Conservation (phyloP, 108 stramenopile genomes). For the Stephanodiscus triporus region DNA sequence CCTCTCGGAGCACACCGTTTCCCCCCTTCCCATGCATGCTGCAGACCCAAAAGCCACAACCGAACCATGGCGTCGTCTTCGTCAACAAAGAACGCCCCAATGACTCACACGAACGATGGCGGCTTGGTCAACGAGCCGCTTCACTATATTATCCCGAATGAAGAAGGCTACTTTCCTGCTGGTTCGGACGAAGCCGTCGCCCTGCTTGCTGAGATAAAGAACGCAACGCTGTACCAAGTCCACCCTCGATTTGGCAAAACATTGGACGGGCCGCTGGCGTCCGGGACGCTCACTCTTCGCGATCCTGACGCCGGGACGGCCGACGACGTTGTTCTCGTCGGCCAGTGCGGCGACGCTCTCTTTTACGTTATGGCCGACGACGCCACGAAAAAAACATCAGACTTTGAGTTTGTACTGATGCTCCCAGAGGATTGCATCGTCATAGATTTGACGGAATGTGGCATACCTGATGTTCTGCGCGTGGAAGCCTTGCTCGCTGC, state of each 20-base stretch:
- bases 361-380: conserved; percentile 39
- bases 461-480: not conserved
- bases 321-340: conserved; percentile 34
- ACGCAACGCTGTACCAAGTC: conserved; percentile 17
- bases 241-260: conserved; percentile 11
- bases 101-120: not conserved
- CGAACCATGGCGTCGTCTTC: not conserved
- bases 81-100: too few relatives aligned
- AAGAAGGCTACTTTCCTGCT: conserved; percentile 29
- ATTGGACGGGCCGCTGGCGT: conserved; percentile 9
- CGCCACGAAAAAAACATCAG: conserved; percentile 14
- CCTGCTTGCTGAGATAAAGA: conserved; percentile 11
- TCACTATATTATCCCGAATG: conserved; percentile 18
- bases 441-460: conserved; percentile 23
- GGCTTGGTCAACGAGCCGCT: not conserved
- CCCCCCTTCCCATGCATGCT: too few relatives aligned
- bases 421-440: conserved; percentile 26
- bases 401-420: conserved; percentile 27
- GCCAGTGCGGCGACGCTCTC: conserved; percentile 14
- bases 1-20: too few relatives aligned
- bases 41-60: not conserved
- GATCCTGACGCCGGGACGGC: conserved; percentile 35
- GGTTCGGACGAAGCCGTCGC: not conserved
- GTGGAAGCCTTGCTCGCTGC: conserved; percentile 32
- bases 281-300: conserved; percentile 13